phyloP scores from a whole-genome alignment of 108 stramenopile genomes.

The Skeletonema menzelii region DNA sequence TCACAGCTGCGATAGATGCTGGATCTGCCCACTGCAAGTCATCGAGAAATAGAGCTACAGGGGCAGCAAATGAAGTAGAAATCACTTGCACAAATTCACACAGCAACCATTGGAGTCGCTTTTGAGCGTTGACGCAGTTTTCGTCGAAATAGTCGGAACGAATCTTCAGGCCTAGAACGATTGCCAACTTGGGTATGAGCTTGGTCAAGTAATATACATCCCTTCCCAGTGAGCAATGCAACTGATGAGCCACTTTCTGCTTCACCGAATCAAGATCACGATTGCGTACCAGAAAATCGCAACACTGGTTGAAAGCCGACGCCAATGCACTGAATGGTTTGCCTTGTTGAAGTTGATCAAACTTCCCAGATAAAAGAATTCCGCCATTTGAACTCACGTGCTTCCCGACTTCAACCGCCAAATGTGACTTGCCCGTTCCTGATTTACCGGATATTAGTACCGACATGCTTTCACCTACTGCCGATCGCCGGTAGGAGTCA shows the following conservation, averaged over 20 bases:
- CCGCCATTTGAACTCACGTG: not conserved
- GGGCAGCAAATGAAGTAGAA: not conserved
- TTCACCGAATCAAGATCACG: too few species aligned
- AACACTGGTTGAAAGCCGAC: not conserved
- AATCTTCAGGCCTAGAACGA: not conserved
- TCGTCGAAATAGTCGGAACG: not conserved
- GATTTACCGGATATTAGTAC: not conserved
- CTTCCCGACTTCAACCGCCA: not conserved
- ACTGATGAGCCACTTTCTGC: too few species aligned
- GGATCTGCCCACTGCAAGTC: slow-evolving; percentile 11
- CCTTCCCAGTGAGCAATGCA: not conserved
- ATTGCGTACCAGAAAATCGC: not conserved
- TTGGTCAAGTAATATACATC: not conserved
- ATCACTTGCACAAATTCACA: slow-evolving; percentile 23
- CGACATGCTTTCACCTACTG: not conserved
- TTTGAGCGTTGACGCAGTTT: slow-evolving; percentile 5
- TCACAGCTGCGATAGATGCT: slow-evolving; percentile 10
- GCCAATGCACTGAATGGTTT: not conserved
- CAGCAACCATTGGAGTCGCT: slow-evolving; percentile 19
- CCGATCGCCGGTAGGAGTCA: not conserved
- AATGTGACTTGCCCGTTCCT: not conserved
- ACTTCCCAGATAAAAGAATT: not conserved
- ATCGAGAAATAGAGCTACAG: slow-evolving; percentile 3
- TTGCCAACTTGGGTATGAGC: not conserved
- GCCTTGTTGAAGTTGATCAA: not conserved